Base-by-base conservation (phyloP, 768 basidiomycete species). In the Xerocomus potaroensis region DNA sequence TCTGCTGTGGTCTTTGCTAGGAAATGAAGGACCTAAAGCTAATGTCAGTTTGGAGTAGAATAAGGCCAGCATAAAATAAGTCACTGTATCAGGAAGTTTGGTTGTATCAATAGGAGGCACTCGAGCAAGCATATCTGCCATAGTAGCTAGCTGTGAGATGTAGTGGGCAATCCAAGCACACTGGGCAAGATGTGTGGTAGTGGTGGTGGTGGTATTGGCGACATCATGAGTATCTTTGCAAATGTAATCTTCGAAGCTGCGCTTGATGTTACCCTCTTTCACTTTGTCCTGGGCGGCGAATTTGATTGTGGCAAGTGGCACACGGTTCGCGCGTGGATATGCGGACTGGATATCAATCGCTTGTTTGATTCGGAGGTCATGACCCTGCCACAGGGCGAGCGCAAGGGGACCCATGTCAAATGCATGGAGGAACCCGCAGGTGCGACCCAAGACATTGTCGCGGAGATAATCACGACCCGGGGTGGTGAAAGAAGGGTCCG, bases 161-260 rank as follows among this genome's bases (percentile, higher is more conserved):
- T 66, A 64, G 24, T 67, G 61, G 12, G 65, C 56, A 22, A 43
- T 54, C 67, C 67, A 69, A 2, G 67, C 67, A 7, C 63, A 57
- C 12, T 49, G 64, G 22, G 54, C 60, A 18, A 69, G 61, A 23
- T 52, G 43, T 0, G 56, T 66, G 5, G 38, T 45, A 9, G 38
- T 37, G 11, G 32, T 21, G 6, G 26, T 2, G 11, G 34, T 21
- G 8, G 26, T 3, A 12, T 15, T n/a, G 19, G 37, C 22, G 22
- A 50, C 40, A 2, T 54, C 48, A 0, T 39, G 8, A 1, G 50
- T 19, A 0, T 5, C 31, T 27, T 55, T 27, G 15, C 51, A 61
- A 1, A 50, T 22, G 4, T 46, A 45, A 0, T 31, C 33, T 4
- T 41, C 9, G 44, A 66, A 64, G 0, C 31, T 8, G 16, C 44